These are phyloP conservation scores for Aspergillus persii DNA, from an alignment of 2,329 filamentous ascomycete genomes.

Conservation along the genomic window DNA sequence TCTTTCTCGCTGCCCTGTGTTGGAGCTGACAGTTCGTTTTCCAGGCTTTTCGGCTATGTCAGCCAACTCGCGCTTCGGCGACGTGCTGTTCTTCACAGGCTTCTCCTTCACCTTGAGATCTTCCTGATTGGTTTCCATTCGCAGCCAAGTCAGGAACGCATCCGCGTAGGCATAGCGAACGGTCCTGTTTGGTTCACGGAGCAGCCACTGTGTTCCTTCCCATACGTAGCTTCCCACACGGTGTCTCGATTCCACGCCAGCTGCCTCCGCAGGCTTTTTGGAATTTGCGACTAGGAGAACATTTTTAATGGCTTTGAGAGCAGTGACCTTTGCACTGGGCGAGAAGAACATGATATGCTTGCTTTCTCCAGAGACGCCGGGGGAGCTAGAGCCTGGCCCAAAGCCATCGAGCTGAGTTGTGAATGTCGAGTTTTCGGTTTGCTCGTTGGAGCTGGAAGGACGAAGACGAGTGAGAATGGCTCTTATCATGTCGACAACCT, in stretches of 20 bases:
- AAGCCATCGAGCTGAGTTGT: constrained; percentile 50
- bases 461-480: constrained; percentile 76
- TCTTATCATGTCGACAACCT: constrained; percentile 90
- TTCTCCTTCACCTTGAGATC: constrained; percentile 66
- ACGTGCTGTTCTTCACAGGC: constrained; percentile 43
- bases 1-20: constrained; percentile 59
- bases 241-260: constrained; percentile 66
- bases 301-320: constrained; percentile 75
- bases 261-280: constrained; percentile 57
- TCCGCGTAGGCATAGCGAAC: constrained; percentile 85
- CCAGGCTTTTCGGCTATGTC: constrained; percentile 42
- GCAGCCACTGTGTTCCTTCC: constrained; percentile 94
- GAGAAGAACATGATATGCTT: constrained; percentile 56
- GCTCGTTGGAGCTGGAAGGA: constrained; percentile 52
- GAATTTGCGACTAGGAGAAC: constrained; percentile 80
- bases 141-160: constrained; percentile 78
- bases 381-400: constrained; percentile 48
- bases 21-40: constrained; percentile 67
- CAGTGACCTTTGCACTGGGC: constrained; percentile 59
- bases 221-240: constrained; percentile 78
- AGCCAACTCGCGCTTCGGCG: constrained; percentile 43
- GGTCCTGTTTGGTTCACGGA: constrained; percentile 72
- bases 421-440: constrained; percentile 41
- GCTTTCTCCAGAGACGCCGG: constrained; percentile 35
- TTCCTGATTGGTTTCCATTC: constrained; percentile 68